Evolutionary conservation across 352 stramenopile genomes (phyloP), one percentile per base, ranked within the genome.

Genomic region (Aphanomyces euteiches): DNA sequence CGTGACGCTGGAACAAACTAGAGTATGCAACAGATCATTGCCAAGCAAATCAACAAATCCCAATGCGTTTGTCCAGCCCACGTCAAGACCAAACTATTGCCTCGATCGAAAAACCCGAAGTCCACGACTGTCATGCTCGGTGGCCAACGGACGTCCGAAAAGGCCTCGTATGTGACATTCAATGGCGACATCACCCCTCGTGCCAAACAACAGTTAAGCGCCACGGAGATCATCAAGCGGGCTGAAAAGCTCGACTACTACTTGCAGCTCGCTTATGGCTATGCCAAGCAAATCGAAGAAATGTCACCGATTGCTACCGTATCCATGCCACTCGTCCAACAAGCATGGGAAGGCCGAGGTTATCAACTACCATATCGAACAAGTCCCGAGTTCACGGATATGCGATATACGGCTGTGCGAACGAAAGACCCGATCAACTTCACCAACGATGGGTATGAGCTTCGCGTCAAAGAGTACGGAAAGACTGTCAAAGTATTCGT

Each of bases 401-500:
- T 85, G 74, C 50, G 74, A 0, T 85, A 85, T 68, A 85, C 77
- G 1, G 75, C 75, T 7, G 78, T 85, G 65, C 74, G 74, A 5
- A 83, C 73, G 2, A 74, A 73, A 53, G 73, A 85, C 58, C 78
- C 78, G 7, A 76, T 78, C 59, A 66, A 72, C 12, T 85, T 85
- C 59, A 72, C 78, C 8, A 40, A 73, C 19, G 77, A 85, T 19
- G 77, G 78, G 5, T 85, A 77, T 56, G 63, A 74, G 48, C 63
- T 85, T 45, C 73, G 79, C 4, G 72, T 81, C 0, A 64, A 77
- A n/a, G 65, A 78, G 63, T 38, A 69, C 2, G 70, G 75, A 21
- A 78, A 73, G 39, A 74, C 74, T 39, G 75, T 82, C 28, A 78
- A 78, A 10, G 74, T 80, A 8, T 80, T 85, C n/a, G 77, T 85